Percentiles rank a stretch among this genome's conserved stretches.
These are phyloP conservation scores for Diaporthe citrichinensis DNA, from an alignment of 2,329 filamentous ascomycete genomes.

Conservation along the genomic window DNA sequence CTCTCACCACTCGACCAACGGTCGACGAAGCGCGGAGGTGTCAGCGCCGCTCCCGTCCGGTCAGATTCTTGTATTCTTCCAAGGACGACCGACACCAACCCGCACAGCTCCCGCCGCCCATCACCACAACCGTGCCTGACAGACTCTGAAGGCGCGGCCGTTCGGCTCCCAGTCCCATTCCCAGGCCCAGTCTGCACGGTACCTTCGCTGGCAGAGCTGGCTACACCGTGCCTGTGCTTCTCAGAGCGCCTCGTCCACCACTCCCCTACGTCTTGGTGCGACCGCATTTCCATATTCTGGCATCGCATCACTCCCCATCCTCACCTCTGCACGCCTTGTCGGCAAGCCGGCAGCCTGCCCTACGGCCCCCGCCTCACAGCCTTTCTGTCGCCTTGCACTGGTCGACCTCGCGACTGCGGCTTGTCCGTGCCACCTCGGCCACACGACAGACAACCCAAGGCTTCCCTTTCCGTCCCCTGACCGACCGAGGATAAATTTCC, in stretches of 20 bases:
- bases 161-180: slow-evolving; percentile 15
- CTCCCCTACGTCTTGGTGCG: slow-evolving; percentile 40
- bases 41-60: slow-evolving; percentile 47
- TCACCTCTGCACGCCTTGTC: slow-evolving; percentile 32
- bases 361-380: slow-evolving; percentile 36
- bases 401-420: slow-evolving; percentile 31
- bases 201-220: slow-evolving; percentile 30
- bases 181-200: slow-evolving; percentile 14
- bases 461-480: slow-evolving; percentile 18
- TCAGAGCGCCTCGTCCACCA: slow-evolving; percentile 31
- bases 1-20: background rate
- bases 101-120: slow-evolving; percentile 16
- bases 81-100: slow-evolving; percentile 36
- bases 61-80: slow-evolving; percentile 48
- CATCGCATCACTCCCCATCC: slow-evolving; percentile 35
- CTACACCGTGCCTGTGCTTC: slow-evolving; percentile 37
- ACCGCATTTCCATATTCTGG: slow-evolving; percentile 36
- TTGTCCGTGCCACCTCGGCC: slow-evolving; percentile 20
- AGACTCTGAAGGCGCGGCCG: slow-evolving; percentile 20
- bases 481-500: slow-evolving; percentile 24
- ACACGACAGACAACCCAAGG: slow-evolving; percentile 16
- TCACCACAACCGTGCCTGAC: slow-evolving; percentile 12
- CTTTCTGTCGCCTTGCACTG: slow-evolving; percentile 33
- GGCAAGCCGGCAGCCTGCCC: slow-evolving; percentile 35
- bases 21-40: slow-evolving; percentile 19